Conservation (phyloP, 148 eudicot genomes). For the Fallopia convolvulus region DNA sequence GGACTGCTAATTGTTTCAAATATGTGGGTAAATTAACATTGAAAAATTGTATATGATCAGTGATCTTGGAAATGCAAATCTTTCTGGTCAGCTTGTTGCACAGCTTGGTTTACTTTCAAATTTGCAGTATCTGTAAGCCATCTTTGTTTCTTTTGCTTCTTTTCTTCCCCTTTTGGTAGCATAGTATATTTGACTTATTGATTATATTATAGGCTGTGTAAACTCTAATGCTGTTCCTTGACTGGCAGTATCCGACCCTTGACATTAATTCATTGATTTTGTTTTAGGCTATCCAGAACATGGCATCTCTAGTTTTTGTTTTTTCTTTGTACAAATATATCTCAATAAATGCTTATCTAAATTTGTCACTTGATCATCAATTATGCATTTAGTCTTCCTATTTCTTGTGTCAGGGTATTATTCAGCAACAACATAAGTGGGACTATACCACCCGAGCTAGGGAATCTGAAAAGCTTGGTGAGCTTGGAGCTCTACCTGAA, state of each 20-base stretch:
- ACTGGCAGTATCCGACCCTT: no score
- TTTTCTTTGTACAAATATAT: no score
- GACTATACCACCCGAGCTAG: slow-evolving; percentile 59
- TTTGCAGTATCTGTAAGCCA: slow-evolving; percentile 71
- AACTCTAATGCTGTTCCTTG: not conserved
- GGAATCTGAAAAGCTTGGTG: slow-evolving; percentile 15
- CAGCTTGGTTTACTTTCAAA: slow-evolving; percentile 62
- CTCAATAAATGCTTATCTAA: no score
- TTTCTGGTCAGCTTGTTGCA: slow-evolving; percentile 66
- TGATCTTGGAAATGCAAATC: slow-evolving; percentile 65
- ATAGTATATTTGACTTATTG: no score
- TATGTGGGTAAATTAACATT: not conserved
- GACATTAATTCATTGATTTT: no score
- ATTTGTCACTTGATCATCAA: not conserved
- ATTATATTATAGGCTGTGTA: not conserved
- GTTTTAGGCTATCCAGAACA: no score
- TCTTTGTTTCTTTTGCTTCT: not conserved
- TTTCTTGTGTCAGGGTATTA: slow-evolving; percentile 51
- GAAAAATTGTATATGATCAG: slow-evolving; percentile 22
- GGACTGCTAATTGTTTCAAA: not conserved
- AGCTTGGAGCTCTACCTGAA: not conserved
- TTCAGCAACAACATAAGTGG: slow-evolving; percentile 79
- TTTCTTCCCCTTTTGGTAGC: not conserved
- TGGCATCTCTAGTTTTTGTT: no score
- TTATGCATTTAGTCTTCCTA: not conserved